Evolutionary conservation across 768 basidiomycete genomes (phyloP).

Genomic region (Calocera viscosa): DNA sequence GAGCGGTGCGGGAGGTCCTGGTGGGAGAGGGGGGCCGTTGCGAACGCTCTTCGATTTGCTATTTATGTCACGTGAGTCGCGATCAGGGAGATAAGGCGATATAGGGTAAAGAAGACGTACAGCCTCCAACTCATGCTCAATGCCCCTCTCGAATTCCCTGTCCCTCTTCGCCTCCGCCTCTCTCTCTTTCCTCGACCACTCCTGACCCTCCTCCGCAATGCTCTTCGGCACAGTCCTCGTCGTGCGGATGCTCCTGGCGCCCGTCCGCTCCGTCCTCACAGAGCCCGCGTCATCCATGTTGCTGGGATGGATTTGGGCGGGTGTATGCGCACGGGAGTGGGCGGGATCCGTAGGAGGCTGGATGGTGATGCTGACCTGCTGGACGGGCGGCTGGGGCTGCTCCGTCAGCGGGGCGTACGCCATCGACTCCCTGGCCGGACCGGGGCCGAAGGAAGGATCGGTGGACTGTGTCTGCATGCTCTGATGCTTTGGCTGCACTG

Average conservation of each 20-base stretch:
- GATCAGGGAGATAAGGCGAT: neutral
- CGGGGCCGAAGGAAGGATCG: neutral
- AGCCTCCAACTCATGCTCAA: neutral
- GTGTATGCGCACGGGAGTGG: conserved; percentile 1
- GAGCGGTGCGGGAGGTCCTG: neutral
- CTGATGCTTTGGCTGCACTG: conserved; percentile 5
- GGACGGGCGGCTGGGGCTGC: neutral
- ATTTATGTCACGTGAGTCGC: neutral
- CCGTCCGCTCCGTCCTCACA: neutral
- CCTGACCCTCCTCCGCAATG: neutral
- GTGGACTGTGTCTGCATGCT: neutral
- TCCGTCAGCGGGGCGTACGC: neutral
- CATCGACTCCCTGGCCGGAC: neutral
- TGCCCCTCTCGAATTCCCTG: neutral
- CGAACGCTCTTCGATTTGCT: neutral
- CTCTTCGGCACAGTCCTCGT: neutral
- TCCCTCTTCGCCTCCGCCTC: neutral
- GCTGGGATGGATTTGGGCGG: neutral
- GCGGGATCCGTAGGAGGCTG: neutral
- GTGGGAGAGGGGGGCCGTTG: neutral
- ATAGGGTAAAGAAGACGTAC: neutral
- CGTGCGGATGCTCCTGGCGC: neutral
- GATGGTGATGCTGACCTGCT: conserved; percentile 7
- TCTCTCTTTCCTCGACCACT: neutral
- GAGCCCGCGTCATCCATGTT: neutral